A percentile compares a stretch with the other conserved stretches of the same genome.
Conservation (phyloP, 2,329 filamentous ascomycete genomes). For the Myriosclerotinia curreyana region DNA sequence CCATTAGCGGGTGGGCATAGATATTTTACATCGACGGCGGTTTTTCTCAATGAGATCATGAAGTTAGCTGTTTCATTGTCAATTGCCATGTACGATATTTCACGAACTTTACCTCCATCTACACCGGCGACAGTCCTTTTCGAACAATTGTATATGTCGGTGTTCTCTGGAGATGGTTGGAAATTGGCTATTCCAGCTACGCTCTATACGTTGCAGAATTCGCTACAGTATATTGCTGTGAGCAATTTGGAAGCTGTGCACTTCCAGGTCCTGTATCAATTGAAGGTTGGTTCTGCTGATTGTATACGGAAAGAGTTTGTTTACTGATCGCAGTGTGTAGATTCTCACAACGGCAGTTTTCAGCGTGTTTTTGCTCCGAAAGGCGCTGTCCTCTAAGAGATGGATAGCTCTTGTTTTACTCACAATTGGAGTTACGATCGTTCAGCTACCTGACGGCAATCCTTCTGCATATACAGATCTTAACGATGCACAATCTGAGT, state of each 20-base stretch:
- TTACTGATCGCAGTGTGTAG: constrained; percentile 39
- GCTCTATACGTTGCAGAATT: constrained; percentile 88
- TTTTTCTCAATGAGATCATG: constrained; percentile 88
- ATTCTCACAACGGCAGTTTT: constrained; percentile 88
- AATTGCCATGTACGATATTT: constrained; percentile 84
- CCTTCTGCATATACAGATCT: constrained; percentile 57
- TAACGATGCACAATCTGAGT: constrained; percentile 53
- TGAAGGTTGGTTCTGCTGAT: constrained; percentile 59
- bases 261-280: constrained; percentile 89
- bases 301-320: neutral
- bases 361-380: constrained; percentile 72
- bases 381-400: constrained; percentile 66
- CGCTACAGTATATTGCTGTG: constrained; percentile 87
- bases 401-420: constrained; percentile 80
- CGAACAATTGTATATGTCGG: constrained; percentile 71
- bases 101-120: constrained; percentile 70
- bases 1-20: constrained; percentile 76
- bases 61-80: constrained; percentile 85
- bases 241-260: constrained; percentile 89
- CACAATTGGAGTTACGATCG: constrained; percentile 77
- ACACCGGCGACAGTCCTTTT: constrained; percentile 79
- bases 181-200: constrained; percentile 86
- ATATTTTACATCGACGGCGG: constrained; percentile 90
- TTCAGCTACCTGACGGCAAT: constrained; percentile 69
- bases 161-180: constrained; percentile 91